A percentile compares a stretch with the other conserved stretches of the same genome.
Conservation (phyloP, 2,329 filamentous ascomycete genomes). For the Fusarium ambrosium region DNA sequence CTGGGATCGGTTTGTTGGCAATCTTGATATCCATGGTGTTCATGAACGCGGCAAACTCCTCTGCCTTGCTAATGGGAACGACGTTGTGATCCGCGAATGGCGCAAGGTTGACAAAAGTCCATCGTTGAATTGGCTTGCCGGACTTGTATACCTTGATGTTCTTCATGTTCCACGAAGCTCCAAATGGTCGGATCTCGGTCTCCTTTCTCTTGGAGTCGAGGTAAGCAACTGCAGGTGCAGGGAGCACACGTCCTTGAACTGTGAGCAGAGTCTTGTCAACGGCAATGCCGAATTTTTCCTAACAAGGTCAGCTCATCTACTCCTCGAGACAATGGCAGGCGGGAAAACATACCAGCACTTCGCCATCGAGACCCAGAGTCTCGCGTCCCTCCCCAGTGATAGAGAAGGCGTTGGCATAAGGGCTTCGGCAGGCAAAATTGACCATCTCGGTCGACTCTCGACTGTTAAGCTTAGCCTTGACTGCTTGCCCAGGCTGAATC, state of each 20-base stretch:
- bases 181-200: slow-evolving; percentile 51
- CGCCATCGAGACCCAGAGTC: slow-evolving; percentile 69
- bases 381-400: slow-evolving; percentile 71
- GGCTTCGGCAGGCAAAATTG: slow-evolving; percentile 76
- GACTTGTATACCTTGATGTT: slow-evolving; percentile 68
- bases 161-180: slow-evolving; percentile 80
- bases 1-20: slow-evolving; percentile 27
- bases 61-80: slow-evolving; percentile 43
- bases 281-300: slow-evolving; percentile 70
- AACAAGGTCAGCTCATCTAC: slow-evolving; percentile 19
- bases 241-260: slow-evolving; percentile 78
- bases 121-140: slow-evolving; percentile 60
- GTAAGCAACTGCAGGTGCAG: slow-evolving; percentile 73
- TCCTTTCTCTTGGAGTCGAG: slow-evolving; percentile 38
- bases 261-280: slow-evolving; percentile 75
- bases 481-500: slow-evolving; percentile 74
- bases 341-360: slow-evolving; percentile 50
- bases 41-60: slow-evolving; percentile 56
- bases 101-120: slow-evolving; percentile 63
- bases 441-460: slow-evolving; percentile 79
- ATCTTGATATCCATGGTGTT: slow-evolving; percentile 57
- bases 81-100: slow-evolving; percentile 1
- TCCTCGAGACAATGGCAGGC: neutral
- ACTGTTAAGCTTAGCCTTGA: slow-evolving; percentile 69
- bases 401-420: slow-evolving; percentile 75